Conservation (phyloP, 2,329 filamentous ascomycete species). For the Onygenales sp. region DNA sequence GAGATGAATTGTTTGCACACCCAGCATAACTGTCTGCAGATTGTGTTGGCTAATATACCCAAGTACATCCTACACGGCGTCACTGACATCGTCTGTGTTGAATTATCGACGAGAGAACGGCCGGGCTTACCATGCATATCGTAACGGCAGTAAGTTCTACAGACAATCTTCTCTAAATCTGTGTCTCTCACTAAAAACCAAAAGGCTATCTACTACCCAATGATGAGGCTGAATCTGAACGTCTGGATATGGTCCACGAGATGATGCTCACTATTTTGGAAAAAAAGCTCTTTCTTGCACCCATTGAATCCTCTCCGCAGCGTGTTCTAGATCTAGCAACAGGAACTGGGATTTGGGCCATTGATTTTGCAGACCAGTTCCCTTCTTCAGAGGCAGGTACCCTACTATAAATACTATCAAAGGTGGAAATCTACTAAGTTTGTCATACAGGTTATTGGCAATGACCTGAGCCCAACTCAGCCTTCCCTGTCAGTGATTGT, state of each 20-base stretch:
- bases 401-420: not conserved
- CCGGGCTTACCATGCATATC: not conserved
- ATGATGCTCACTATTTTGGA: constrained; percentile 1
- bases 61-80: not conserved
- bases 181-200: constrained; percentile 7
- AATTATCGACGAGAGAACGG: constrained; percentile 1
- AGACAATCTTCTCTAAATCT: constrained; percentile 17
- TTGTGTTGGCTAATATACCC: no score
- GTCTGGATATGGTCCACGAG: constrained; percentile 10
- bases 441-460: not conserved
- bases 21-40: no score
- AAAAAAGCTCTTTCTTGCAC: not conserved
- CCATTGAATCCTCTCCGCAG: not conserved
- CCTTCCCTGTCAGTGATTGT: not conserved
- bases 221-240: constrained; percentile 8
- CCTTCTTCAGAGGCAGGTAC: constrained; percentile 15
- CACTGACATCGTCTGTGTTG: not conserved
- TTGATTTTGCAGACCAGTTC: constrained; percentile 22
- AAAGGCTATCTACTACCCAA: constrained; percentile 10
- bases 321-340: constrained; percentile 21
- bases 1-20: no score
- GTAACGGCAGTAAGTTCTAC: not conserved
- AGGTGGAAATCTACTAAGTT: not conserved
- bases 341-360: constrained; percentile 29
- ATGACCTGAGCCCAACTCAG: constrained; percentile 4